These are phyloP conservation scores for Albatrellus sp. DNA, from an alignment of 1,284 basidiomycete species.

Conservation along the genomic window DNA sequence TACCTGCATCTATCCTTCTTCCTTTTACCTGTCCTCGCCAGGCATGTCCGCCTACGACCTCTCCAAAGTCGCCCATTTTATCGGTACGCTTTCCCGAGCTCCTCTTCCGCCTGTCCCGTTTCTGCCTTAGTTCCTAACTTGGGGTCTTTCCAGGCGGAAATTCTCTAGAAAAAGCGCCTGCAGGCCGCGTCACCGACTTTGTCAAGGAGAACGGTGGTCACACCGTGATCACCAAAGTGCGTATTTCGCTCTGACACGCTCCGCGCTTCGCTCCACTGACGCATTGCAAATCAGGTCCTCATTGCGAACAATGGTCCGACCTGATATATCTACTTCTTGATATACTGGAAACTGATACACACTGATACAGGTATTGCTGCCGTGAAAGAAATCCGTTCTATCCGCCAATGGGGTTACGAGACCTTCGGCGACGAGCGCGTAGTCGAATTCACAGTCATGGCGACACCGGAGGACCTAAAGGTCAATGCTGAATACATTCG, in stretches of 20 bases:
- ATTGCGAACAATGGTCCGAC: constrained; percentile 90
- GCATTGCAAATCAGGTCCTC: constrained; percentile 44
- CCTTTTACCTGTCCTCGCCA: constrained; percentile 1
- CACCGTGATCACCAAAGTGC: constrained; percentile 92
- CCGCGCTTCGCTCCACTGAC: neutral
- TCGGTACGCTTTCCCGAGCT: constrained; percentile 38
- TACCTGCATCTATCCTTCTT: too few relatives aligned
- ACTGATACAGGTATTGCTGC: constrained; percentile 77
- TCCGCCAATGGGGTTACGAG: constrained; percentile 99
- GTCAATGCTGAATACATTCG: constrained; percentile 99
- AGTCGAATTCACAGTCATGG: constrained; percentile 99
- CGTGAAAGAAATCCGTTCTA: constrained; percentile 98
- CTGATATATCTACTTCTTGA: constrained; percentile 3
- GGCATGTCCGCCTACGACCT: constrained; percentile 63
- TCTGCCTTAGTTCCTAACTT: neutral
- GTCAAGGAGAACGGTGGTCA: constrained; percentile 89
- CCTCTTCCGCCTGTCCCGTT: constrained; percentile 11
- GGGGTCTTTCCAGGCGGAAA: constrained; percentile 65
- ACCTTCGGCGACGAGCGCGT: constrained; percentile 95
- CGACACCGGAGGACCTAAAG: constrained; percentile 96
- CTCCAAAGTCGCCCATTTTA: constrained; percentile 75
- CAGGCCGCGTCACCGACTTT: constrained; percentile 81
- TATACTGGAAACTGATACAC: constrained; percentile 11
- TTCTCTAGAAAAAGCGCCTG: constrained; percentile 73
- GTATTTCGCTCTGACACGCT: neutral